Conservation (phyloP, 208 protist genomes). For the Sergeia podlipaevii region DNA sequence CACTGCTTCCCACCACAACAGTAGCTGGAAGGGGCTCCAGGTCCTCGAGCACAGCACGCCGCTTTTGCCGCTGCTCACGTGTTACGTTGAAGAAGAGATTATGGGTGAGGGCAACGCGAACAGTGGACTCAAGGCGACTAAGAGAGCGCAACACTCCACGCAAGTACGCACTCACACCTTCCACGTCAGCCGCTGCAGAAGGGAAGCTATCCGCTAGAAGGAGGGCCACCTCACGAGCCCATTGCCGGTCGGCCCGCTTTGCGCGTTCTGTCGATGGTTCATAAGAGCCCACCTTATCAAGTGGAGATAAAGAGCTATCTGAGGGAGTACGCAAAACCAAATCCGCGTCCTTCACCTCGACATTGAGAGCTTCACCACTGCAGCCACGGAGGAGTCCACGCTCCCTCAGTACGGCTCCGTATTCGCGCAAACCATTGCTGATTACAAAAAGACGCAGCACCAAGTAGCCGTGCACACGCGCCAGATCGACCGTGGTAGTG, state of each 20-base stretch:
- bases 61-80: neutral
- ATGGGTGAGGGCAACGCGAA: slow-evolving; percentile 27
- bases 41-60: no score
- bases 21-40: no score
- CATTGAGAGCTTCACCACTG: neutral
- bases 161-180: slow-evolving; percentile 22
- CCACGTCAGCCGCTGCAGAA: slow-evolving; percentile 31
- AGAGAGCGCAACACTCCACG: slow-evolving; percentile 26
- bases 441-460: slow-evolving; percentile 65
- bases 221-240: slow-evolving; percentile 23
- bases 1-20: no score
- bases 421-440: slow-evolving; percentile 60
- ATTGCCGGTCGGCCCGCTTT: slow-evolving; percentile 23
- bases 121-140: slow-evolving; percentile 47
- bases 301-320: no score
- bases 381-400: neutral
- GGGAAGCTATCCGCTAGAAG: slow-evolving; percentile 24
- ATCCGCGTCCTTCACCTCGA: no score
- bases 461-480: slow-evolving; percentile 47
- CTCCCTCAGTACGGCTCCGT: slow-evolving; percentile 16
- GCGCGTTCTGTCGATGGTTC: slow-evolving; percentile 12
- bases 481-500: slow-evolving; percentile 9
- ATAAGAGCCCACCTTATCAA: slow-evolving; percentile 8
- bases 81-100: slow-evolving; percentile 50
- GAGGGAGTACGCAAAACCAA: no score